These are phyloP conservation scores for Termitomyces sp. DNA, from an alignment of 768 basidiomycete genomes.

Conservation along the genomic window DNA sequence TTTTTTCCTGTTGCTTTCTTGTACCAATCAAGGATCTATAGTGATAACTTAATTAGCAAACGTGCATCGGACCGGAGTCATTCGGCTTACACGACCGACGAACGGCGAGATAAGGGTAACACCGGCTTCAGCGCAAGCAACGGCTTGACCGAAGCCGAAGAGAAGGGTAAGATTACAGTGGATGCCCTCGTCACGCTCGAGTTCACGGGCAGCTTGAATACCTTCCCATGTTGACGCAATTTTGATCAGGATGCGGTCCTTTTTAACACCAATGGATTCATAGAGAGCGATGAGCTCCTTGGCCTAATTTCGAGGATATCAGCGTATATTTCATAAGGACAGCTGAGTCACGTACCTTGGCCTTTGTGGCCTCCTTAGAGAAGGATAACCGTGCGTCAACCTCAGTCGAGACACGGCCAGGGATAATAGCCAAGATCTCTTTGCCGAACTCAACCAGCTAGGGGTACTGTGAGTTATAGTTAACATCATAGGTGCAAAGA, in stretches of 20 bases:
- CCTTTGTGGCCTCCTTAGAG: constrained; percentile 89
- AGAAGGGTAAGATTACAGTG: constrained; percentile 99
- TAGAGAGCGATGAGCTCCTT: constrained; percentile 92
- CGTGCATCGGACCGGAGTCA: constrained; percentile 8
- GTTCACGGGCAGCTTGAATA: constrained; percentile 96
- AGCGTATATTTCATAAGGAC: background rate
- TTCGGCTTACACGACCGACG: constrained; percentile 83
- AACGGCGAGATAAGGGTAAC: constrained; percentile 99
- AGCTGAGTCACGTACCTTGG: constrained; percentile 49
- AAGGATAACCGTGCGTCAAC: constrained; percentile 98
- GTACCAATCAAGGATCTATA: constrained; percentile 97
- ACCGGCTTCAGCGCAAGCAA: constrained; percentile 97
- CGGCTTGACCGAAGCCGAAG: constrained; percentile 98
- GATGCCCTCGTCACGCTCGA: constrained; percentile 89
- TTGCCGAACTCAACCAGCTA: constrained; percentile 98
- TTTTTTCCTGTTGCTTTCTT: constrained; percentile 86
- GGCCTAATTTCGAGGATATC: constrained; percentile 37
- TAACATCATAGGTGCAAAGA: background rate
- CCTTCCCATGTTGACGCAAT: constrained; percentile 99
- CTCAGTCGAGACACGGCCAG: constrained; percentile 98
- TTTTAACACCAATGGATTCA: constrained; percentile 88
- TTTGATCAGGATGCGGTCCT: constrained; percentile 97
- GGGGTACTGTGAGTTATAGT: background rate
- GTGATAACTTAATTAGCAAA: constrained; percentile 7
- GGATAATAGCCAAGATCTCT: constrained; percentile 92